These are phyloP conservation scores for Sarocladium kiliense DNA, from an alignment of 2,329 filamentous ascomycete genomes.

Conservation along the genomic window DNA sequence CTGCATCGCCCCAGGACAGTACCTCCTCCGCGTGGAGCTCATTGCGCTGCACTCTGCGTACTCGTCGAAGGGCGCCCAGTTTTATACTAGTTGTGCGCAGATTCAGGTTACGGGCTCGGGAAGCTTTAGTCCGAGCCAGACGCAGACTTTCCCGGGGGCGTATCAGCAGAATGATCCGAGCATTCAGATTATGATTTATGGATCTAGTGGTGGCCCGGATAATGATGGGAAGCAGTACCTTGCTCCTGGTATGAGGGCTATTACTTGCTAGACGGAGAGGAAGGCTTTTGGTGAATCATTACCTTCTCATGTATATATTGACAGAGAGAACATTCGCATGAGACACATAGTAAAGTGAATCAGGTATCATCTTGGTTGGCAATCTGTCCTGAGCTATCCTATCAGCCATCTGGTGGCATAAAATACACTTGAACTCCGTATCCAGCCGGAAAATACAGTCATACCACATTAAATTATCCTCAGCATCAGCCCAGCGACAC, in stretches of 20 bases:
- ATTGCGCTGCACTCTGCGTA: slow-evolving; percentile 35
- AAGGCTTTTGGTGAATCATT: too few relatives aligned
- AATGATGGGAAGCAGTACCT: slow-evolving; percentile 25
- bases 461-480: too few relatives aligned
- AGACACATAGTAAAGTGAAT: too few relatives aligned
- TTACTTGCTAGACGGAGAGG: slow-evolving; percentile 17
- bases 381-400: too few relatives aligned
- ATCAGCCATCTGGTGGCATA: too few relatives aligned
- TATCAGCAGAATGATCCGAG: slow-evolving; percentile 28
- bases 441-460: too few relatives aligned
- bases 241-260: slow-evolving; percentile 28
- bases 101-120: slow-evolving; percentile 28
- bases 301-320: too few relatives aligned
- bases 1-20: slow-evolving; percentile 34
- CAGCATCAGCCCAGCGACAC: slow-evolving; percentile 18
- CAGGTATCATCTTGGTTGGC: too few relatives aligned
- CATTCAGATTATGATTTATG: slow-evolving; percentile 29
- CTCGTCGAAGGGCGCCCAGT: slow-evolving; percentile 17
- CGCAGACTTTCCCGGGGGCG: slow-evolving; percentile 25
- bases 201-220: slow-evolving; percentile 21
- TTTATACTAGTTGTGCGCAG: slow-evolving; percentile 19
- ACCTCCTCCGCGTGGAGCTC: slow-evolving; percentile 36
- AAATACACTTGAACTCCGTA: too few relatives aligned
- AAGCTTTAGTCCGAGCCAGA: slow-evolving; percentile 10
- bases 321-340: too few relatives aligned